Evolutionary conservation across 805 yeast species (phyloP), one percentile per base, ranked within the genome.

Genomic region (Yamadazyma paraphyllophila): DNA sequence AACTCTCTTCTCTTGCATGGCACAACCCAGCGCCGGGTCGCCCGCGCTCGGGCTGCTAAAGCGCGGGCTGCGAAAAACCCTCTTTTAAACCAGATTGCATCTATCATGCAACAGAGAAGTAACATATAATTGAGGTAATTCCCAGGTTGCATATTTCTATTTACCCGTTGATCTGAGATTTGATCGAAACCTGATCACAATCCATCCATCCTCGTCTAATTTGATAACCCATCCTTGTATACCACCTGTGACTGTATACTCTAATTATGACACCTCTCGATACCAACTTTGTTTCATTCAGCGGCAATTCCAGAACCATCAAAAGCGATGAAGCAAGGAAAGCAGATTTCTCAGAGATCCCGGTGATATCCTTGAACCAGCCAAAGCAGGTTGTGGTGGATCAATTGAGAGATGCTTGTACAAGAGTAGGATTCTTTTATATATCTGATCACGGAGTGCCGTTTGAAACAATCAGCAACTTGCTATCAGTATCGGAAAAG

Each of bases 281-380:
- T 14, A 11, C 41, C 8, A 38, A 27, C 15, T 49, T 49, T 32
- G 41, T 46, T 15, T 45, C 52, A 9, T 49, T 49, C 24, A 38
- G 42, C n/a, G 52, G 52, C 3, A 43, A 36, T 15, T 26, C 32
- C 6, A 25, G 52, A 20, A 40, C 16, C 9, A 32, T 49, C 7
- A 27, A 27, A 4, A 42, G 27, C 16, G 49, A 49, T 36, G 24
- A 20, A 7, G 52, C 34, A n/a, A 36, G 52, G 33, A 45, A 45
- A 27, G 49, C 52, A n/a, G 45, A 39, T 25, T 43, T 45, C 37
- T 49, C 52, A n/a, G 52, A 49, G 25, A 49, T 49, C 25, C 52
- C 52, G 1, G 29, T 43, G 11, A 49, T 49, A 17, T 49, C 52
- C 4, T 34, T 49, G 27, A 24, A 42, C 8, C 45, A 32, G 29